Conservation (phyloP, 768 basidiomycete species). For the Podaxis rugospora region DNA sequence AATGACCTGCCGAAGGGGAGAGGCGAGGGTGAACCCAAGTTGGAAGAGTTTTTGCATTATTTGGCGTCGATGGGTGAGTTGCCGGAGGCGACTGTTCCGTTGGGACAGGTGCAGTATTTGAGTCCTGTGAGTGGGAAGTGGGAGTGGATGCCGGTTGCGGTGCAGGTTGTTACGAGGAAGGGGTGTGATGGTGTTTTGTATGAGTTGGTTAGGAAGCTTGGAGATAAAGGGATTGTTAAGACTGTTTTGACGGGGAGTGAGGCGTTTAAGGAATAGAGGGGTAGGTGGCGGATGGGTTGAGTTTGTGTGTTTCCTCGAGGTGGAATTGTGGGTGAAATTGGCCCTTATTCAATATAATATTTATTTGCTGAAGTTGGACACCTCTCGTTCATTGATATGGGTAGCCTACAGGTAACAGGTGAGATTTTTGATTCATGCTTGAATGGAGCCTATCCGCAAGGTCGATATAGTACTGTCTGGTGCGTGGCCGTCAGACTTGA, state of each 20-base stretch:
- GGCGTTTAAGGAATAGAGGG: not conserved
- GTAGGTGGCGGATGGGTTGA: too few relatives aligned
- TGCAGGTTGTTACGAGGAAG: constrained; percentile 28
- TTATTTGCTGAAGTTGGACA: too few relatives aligned
- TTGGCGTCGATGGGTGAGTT: constrained; percentile 33
- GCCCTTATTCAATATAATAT: too few relatives aligned
- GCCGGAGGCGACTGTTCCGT: constrained; percentile 32
- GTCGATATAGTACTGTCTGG: too few relatives aligned
- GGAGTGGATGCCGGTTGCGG: constrained; percentile 32
- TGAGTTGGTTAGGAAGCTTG: constrained; percentile 25
- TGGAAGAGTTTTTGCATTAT: constrained; percentile 27
- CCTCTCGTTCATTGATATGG: too few relatives aligned
- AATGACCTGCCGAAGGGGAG: constrained; percentile 13
- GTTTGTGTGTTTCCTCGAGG: too few relatives aligned
- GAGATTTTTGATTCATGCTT: too few relatives aligned
- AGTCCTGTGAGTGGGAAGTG: constrained; percentile 27
- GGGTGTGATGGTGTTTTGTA: constrained; percentile 33
- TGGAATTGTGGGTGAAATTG: too few relatives aligned
- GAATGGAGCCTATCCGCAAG: too few relatives aligned
- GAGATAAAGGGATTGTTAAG: constrained; percentile 21
- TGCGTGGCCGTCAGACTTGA: too few relatives aligned
- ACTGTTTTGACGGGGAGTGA: constrained; percentile 21
- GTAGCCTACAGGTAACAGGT: too few relatives aligned
- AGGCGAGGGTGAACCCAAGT: constrained; percentile 10
- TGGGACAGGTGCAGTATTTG: constrained; percentile 31